phyloP scores from a whole-genome alignment of 2,329 filamentous ascomycete genomes.

The Pseudocercospora fuligena region DNA sequence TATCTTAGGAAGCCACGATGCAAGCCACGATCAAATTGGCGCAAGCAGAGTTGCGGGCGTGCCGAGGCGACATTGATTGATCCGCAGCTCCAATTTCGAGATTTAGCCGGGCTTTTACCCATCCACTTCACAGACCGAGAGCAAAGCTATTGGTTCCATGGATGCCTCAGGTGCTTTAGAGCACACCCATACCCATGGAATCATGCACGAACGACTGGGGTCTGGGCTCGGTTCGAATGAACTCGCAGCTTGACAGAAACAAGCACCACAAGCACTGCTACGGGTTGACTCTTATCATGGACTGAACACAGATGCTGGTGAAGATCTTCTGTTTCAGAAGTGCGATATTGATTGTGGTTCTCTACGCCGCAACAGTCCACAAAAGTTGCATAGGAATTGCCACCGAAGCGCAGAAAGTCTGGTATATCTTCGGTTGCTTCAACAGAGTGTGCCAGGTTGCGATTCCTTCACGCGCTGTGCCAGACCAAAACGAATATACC shows the following conservation, averaged over 20 bases:
- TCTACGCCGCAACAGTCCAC: not conserved
- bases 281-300: not conserved
- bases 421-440: not conserved
- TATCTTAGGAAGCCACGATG: not conserved
- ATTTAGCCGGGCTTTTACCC: not conserved
- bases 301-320: not conserved
- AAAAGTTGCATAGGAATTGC: not conserved
- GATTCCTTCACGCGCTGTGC: too few species aligned
- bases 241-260: not conserved
- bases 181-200: not conserved
- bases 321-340: not conserved
- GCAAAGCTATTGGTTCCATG: not conserved
- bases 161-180: not conserved
- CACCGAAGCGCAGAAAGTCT: not conserved
- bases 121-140: not conserved
- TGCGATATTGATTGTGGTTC: not conserved
- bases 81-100: not conserved
- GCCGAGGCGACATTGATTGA: constrained; percentile 5
- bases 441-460: not conserved
- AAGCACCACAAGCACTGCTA: constrained; percentile 10
- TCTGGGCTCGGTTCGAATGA: not conserved
- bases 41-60: not conserved
- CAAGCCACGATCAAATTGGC: not conserved
- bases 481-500: too few species aligned
- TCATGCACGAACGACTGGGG: not conserved